These are phyloP conservation scores for Didymellaceae sp. DNA, from an alignment of 2,329 filamentous ascomycete species.

Conservation along the genomic window DNA sequence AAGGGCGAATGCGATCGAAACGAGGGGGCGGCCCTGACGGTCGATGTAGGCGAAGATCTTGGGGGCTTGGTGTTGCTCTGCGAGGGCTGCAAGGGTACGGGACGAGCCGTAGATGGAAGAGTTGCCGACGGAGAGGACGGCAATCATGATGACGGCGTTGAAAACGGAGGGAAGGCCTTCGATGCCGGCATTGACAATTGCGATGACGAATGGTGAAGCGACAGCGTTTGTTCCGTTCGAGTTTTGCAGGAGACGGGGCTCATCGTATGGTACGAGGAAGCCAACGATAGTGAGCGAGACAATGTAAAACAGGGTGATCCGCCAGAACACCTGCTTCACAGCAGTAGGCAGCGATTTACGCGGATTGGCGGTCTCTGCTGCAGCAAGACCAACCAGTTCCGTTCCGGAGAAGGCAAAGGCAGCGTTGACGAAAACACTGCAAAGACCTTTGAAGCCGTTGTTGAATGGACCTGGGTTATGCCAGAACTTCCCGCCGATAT, in stretches of 20 bases:
- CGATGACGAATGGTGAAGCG: constrained; percentile 91
- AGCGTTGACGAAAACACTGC: constrained; percentile 68
- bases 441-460: constrained; percentile 71
- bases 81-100: constrained; percentile 85
- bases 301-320: constrained; percentile 74
- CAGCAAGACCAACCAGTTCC: constrained; percentile 66
- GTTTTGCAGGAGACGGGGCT: constrained; percentile 67
- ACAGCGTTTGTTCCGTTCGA: constrained; percentile 68
- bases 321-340: constrained; percentile 56
- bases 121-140: constrained; percentile 90
- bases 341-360: constrained; percentile 55
- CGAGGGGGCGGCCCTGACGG: constrained; percentile 64
- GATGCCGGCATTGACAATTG: constrained; percentile 85
- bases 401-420: constrained; percentile 69
- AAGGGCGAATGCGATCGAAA: constrained; percentile 61
- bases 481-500: constrained; percentile 84
- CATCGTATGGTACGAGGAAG: constrained; percentile 77
- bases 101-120: constrained; percentile 91
- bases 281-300: constrained; percentile 82
- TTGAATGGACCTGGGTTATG: constrained; percentile 80
- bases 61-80: constrained; percentile 73
- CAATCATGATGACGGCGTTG: constrained; percentile 93
- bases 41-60: constrained; percentile 67
- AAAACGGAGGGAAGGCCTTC: constrained; percentile 82
- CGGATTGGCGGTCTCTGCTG: constrained; percentile 65